These are phyloP conservation scores for Xylariales sp. DNA, from an alignment of 2,329 filamentous ascomycete species.

Conservation along the genomic window DNA sequence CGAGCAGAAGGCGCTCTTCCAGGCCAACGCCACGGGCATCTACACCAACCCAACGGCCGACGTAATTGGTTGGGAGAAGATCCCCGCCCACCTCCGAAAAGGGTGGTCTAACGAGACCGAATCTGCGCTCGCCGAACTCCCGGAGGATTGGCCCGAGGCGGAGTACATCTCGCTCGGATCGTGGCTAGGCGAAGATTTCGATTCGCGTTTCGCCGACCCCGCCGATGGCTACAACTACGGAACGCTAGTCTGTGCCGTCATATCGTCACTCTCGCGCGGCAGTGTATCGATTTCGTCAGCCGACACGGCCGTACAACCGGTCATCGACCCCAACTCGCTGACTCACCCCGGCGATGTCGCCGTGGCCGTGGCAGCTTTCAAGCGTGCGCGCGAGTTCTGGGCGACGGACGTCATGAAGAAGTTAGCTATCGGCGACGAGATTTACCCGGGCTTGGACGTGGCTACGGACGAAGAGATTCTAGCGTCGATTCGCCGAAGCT, in stretches of 20 bases:
- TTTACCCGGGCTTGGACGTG: slow-evolving; percentile 66
- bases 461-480: slow-evolving; percentile 69
- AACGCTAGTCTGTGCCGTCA: slow-evolving; percentile 41
- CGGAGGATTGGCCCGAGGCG: slow-evolving; percentile 53
- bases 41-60: slow-evolving; percentile 45
- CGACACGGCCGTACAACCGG: slow-evolving; percentile 44
- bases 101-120: slow-evolving; percentile 39
- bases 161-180: slow-evolving; percentile 49
- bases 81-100: slow-evolving; percentile 44
- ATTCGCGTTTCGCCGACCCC: slow-evolving; percentile 43
- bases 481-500: slow-evolving; percentile 37
- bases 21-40: slow-evolving; percentile 45
- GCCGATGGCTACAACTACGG: slow-evolving; percentile 48
- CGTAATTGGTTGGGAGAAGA: slow-evolving; percentile 49
- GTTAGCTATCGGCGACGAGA: slow-evolving; percentile 75
- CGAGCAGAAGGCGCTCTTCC: slow-evolving; percentile 42
- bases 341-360: slow-evolving; percentile 64
- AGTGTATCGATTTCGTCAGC: slow-evolving; percentile 71
- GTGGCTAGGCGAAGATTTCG: slow-evolving; percentile 44
- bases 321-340: slow-evolving; percentile 51
- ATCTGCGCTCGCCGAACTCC: slow-evolving; percentile 42
- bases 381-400: slow-evolving; percentile 71
- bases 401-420: slow-evolving; percentile 70
- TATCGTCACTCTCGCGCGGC: slow-evolving; percentile 58
- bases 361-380: slow-evolving; percentile 72